Conservation (phyloP, 495 filamentous ascomycete species). For the Cryomyces antarcticus region DNA sequence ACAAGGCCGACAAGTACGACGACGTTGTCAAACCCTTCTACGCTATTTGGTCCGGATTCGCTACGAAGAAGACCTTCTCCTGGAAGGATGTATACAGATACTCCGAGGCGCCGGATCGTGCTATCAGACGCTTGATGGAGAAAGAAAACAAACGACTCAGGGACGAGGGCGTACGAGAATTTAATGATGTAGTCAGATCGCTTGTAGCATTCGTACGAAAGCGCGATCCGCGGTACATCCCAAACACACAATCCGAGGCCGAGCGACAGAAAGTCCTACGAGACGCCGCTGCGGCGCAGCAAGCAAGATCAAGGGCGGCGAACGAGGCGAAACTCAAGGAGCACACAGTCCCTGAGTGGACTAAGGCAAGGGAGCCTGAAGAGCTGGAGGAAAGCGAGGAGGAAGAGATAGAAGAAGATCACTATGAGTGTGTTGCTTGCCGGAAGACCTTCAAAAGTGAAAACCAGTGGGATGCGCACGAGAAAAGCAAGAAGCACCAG, state of each 20-base stretch:
- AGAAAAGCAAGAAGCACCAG: conserved; percentile 86
- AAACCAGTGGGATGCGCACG: conserved; percentile 79
- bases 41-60: conserved; percentile 56
- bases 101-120: conserved; percentile 72
- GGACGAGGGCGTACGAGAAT: conserved; percentile 65
- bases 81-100: conserved; percentile 75
- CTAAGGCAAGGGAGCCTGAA: conserved; percentile 30
- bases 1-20: conserved; percentile 43
- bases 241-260: conserved; percentile 47
- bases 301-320: conserved; percentile 62
- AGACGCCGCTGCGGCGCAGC: conserved; percentile 64
- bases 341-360: conserved; percentile 60
- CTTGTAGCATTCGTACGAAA: conserved; percentile 85
- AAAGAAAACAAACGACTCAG: conserved; percentile 83
- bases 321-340: conserved; percentile 51
- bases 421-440: conserved; percentile 80
- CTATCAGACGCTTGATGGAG: conserved; percentile 68
- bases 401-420: conserved; percentile 29
- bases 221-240: conserved; percentile 65
- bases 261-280: conserved; percentile 63
- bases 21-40: conserved; percentile 65
- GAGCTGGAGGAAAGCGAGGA: conserved; percentile 36
- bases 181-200: conserved; percentile 78
- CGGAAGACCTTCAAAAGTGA: conserved; percentile 86
- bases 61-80: conserved; percentile 65